Evolutionary conservation across 2,329 filamentous ascomycete genomes (phyloP).

Genomic region (Paecilomyces sp.): DNA sequence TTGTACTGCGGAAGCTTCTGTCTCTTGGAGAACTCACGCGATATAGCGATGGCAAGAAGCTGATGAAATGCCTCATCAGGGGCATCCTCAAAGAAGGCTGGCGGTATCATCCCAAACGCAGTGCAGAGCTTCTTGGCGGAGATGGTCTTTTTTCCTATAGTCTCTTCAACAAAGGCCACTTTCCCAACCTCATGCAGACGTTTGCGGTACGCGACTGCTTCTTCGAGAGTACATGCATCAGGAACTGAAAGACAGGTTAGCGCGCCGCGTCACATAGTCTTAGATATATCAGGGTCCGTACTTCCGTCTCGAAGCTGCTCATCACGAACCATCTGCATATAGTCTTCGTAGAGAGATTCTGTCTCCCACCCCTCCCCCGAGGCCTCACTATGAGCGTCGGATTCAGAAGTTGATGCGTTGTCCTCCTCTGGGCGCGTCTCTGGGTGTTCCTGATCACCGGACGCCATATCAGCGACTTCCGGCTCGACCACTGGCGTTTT

Average conservation of each 20-base stretch:
- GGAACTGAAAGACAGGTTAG: slow-evolving; percentile 25
- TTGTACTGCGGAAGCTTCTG: slow-evolving; percentile 75
- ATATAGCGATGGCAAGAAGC: slow-evolving; percentile 69
- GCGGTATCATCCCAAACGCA: slow-evolving; percentile 72
- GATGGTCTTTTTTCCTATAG: slow-evolving; percentile 61
- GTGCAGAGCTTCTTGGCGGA: slow-evolving; percentile 77
- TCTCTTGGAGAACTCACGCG: slow-evolving; percentile 72
- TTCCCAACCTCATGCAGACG: slow-evolving; percentile 71
- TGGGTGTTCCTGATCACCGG: slow-evolving; percentile 14
- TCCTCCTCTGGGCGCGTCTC: slow-evolving; percentile 19
- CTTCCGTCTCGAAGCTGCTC: slow-evolving; percentile 34
- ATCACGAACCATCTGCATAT: slow-evolving; percentile 52
- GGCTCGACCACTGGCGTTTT: slow-evolving; percentile 30
- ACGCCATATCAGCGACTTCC: slow-evolving; percentile 23
- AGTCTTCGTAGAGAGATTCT: slow-evolving; percentile 58
- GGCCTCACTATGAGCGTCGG: slow-evolving; percentile 28
- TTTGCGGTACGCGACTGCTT: slow-evolving; percentile 61
- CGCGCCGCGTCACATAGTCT: neutral
- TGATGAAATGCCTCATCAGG: slow-evolving; percentile 69
- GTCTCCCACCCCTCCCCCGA: slow-evolving; percentile 50
- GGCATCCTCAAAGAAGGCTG: slow-evolving; percentile 63
- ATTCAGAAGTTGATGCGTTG: slow-evolving; percentile 26
- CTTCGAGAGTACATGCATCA: slow-evolving; percentile 58
- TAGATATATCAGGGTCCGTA: neutral
- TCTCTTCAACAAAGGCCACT: slow-evolving; percentile 65